Conservation (phyloP, 305 asterid genomes). For the Fraxinus baroniana region DNA sequence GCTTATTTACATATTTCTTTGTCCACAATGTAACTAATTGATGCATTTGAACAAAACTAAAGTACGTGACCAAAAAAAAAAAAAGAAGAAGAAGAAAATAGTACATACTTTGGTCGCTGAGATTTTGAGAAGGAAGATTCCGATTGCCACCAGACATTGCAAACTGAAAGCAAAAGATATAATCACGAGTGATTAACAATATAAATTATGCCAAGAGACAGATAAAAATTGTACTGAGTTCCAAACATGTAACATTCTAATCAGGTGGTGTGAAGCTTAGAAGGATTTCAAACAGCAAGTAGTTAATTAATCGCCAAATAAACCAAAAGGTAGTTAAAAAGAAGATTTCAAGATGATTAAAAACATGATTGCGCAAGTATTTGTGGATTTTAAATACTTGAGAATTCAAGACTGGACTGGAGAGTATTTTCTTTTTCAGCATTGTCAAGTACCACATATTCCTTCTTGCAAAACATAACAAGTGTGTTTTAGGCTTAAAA, state of each 20-base stretch:
- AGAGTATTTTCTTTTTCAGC: neutral
- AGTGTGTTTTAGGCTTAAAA: neutral
- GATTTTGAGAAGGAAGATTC: constrained; percentile 67
- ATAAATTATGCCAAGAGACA: neutral
- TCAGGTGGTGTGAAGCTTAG: neutral
- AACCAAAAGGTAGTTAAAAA: neutral
- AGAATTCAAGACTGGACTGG: neutral
- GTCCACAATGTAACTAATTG: neutral
- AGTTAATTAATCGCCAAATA: neutral
- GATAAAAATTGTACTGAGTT: neutral
- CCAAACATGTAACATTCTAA: neutral
- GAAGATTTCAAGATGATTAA: neutral
- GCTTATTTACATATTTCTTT: neutral
- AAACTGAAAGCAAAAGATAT: constrained; percentile 50
- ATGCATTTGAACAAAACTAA: neutral
- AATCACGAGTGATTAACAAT: neutral
- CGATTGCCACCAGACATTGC: constrained; percentile 75
- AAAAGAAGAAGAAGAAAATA: neutral
- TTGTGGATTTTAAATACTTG: neutral
- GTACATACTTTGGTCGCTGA: constrained; percentile 77
- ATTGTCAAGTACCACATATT: neutral
- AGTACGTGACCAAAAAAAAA: neutral
- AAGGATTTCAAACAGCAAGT: neutral
- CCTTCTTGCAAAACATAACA: neutral
- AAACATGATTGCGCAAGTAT: neutral